phyloP scores from a whole-genome alignment of 2,329 filamentous ascomycete species.

The Monosporascus sp. region DNA sequence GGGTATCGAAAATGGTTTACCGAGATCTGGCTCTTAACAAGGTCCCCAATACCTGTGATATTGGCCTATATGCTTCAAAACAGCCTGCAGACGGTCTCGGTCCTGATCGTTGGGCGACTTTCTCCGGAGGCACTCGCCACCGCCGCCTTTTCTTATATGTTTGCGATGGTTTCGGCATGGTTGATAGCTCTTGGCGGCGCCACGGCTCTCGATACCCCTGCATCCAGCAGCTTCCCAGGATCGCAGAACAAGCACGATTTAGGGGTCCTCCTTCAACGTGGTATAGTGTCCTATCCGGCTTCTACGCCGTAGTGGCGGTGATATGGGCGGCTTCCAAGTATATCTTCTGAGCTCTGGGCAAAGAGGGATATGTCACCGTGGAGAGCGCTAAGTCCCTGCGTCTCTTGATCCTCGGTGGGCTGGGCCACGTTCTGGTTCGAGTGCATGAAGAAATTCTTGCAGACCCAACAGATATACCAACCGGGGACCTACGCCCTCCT shows the following conservation, averaged over 20 bases:
- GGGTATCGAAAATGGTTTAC: slow-evolving; percentile 30
- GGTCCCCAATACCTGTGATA: slow-evolving; percentile 70
- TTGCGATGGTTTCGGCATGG: slow-evolving; percentile 85
- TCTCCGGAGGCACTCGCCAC: slow-evolving; percentile 76
- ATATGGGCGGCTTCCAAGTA: slow-evolving; percentile 72
- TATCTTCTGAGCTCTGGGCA: slow-evolving; percentile 68
- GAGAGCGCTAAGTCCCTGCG: slow-evolving; percentile 69
- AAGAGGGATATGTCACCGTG: slow-evolving; percentile 70
- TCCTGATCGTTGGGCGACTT: slow-evolving; percentile 73
- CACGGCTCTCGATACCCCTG: slow-evolving; percentile 79
- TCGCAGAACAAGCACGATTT: slow-evolving; percentile 73
- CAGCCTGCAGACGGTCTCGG: slow-evolving; percentile 75
- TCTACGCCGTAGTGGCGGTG: slow-evolving; percentile 68
- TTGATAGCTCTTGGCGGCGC: slow-evolving; percentile 80
- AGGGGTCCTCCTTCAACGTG: slow-evolving; percentile 71
- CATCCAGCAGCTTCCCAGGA: slow-evolving; percentile 76
- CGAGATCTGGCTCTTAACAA: slow-evolving; percentile 65
- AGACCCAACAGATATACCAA: slow-evolving; percentile 77
- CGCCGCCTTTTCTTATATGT: slow-evolving; percentile 88
- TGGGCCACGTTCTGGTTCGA: slow-evolving; percentile 91
- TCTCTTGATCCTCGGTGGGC: slow-evolving; percentile 69
- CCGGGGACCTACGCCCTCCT: slow-evolving; percentile 79
- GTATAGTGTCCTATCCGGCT: slow-evolving; percentile 63
- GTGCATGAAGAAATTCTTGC: slow-evolving; percentile 77
- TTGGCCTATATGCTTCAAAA: slow-evolving; percentile 82